phyloP scores from a whole-genome alignment of 495 filamentous ascomycete species.

The Annulohypoxylon maeteangense region DNA sequence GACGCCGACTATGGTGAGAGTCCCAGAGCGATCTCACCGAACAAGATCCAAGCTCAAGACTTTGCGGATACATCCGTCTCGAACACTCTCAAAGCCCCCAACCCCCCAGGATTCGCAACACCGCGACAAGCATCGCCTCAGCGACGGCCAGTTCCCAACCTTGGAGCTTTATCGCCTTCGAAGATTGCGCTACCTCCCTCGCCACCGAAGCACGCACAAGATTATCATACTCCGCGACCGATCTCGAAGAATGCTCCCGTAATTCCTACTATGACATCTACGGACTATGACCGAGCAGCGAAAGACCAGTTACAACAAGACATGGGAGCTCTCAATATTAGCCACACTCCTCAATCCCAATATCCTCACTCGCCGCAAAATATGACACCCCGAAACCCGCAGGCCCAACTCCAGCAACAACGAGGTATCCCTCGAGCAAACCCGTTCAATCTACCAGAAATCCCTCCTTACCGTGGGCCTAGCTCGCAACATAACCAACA shows the following conservation, averaged over 20 bases:
- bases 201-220: constrained; percentile 52
- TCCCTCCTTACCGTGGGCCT: constrained; percentile 63
- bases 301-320: constrained; percentile 70
- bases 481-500: constrained; percentile 45
- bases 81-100: constrained; percentile 54
- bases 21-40: constrained; percentile 52
- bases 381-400: constrained; percentile 40
- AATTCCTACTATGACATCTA: constrained; percentile 52
- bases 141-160: constrained; percentile 62
- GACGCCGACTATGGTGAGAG: constrained; percentile 62
- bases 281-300: constrained; percentile 68
- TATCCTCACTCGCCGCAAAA: constrained; percentile 32
- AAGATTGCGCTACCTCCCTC: constrained; percentile 72
- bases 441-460: constrained; percentile 61
- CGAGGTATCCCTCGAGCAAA: constrained; percentile 41
- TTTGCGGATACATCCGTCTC: constrained; percentile 47
- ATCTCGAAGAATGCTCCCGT: constrained; percentile 52
- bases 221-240: constrained; percentile 58
- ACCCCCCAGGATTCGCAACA: constrained; percentile 42
- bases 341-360: constrained; percentile 29
- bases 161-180: constrained; percentile 64
- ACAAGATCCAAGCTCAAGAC: constrained; percentile 51
- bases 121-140: constrained; percentile 67
- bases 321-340: constrained; percentile 60
- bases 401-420: constrained; percentile 35